A percentile compares a stretch with the other conserved stretches of the same genome.
phyloP scores from a whole-genome alignment of 2,329 filamentous ascomycete species.

The Bipolaris victoriae region DNA sequence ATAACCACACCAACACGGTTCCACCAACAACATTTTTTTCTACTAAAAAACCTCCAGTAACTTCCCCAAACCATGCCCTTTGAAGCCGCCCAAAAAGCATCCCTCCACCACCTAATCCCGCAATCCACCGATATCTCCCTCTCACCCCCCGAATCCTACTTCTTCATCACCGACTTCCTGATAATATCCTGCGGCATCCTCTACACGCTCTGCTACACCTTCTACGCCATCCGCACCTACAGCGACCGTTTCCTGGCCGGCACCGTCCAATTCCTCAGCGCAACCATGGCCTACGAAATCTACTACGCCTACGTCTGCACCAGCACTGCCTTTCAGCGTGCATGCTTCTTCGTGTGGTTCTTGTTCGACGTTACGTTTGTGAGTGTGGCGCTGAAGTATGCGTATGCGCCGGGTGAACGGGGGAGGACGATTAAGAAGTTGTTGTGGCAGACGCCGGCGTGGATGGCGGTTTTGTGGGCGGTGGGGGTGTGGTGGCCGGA shows the following conservation, averaged over 20 bases:
- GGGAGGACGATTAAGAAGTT: constrained; percentile 30
- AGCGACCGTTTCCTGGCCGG: constrained; percentile 46
- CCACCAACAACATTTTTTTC: too few relatives aligned
- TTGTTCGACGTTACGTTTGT: constrained; percentile 47
- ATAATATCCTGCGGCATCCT: constrained; percentile 50
- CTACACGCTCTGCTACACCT: constrained; percentile 51
- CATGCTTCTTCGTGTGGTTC: constrained; percentile 50
- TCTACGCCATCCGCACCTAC: constrained; percentile 49
- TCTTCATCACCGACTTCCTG: constrained; percentile 51
- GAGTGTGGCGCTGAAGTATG: constrained; percentile 38
- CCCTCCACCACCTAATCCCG: constrained; percentile 58
- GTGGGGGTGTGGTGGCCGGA: constrained; percentile 43
- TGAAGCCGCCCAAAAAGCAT: constrained; percentile 38
- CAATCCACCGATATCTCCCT: constrained; percentile 57
- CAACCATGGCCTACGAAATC: constrained; percentile 50
- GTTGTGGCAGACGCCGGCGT: constrained; percentile 34
- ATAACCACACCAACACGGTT: too few relatives aligned
- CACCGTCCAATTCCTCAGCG: constrained; percentile 37
- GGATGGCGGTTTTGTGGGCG: constrained; percentile 39
- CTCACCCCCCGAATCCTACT: constrained; percentile 49
- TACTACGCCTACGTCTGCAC: constrained; percentile 50
- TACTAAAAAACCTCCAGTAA: too few relatives aligned
- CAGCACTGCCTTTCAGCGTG: constrained; percentile 41
- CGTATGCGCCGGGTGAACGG: constrained; percentile 34
- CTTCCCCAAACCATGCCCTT: constrained; percentile 33